These are phyloP conservation scores for Tricholoma sp. DNA, from an alignment of 768 basidiomycete species.

Conservation along the genomic window DNA sequence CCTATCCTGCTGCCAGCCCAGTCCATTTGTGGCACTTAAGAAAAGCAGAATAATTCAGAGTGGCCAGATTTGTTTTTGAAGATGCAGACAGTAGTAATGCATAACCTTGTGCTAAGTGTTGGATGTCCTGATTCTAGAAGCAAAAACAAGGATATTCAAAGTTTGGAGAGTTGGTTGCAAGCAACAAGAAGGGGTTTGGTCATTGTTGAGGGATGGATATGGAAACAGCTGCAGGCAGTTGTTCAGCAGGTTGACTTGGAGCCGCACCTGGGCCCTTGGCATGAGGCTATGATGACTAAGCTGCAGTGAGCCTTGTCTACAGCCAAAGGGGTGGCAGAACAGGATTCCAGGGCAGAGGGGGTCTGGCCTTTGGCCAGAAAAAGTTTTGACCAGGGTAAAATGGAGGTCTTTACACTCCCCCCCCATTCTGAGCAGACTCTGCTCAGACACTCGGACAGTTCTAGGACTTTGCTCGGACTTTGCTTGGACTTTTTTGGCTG, in stretches of 20 bases:
- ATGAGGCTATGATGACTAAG: no score
- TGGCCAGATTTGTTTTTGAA: constrained; percentile 87
- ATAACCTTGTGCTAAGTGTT: constrained; percentile 76
- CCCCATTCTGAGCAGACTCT: no score
- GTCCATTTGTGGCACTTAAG: constrained; percentile 84
- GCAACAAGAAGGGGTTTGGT: constrained; percentile 62
- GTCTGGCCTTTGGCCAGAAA: no score
- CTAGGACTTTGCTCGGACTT: no score
- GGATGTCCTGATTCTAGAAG: constrained; percentile 84
- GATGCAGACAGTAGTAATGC: constrained; percentile 87
- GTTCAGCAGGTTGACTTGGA: background rate
- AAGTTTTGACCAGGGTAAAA: no score
- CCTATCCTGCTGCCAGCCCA: constrained; percentile 56
- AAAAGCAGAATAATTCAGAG: constrained; percentile 84
- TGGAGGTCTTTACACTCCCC: no score
- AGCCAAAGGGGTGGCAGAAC: no score
- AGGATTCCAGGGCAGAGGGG: no score
- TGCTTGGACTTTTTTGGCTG: no score
- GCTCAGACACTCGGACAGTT: no score
- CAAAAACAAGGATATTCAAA: constrained; percentile 63
- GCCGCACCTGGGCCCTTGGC: no score
- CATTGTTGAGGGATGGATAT: constrained; percentile 8
- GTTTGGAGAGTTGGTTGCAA: constrained; percentile 59
- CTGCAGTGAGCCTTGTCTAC: no score
- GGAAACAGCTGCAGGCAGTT: background rate